A percentile compares a stretch with the other conserved stretches of the same genome.
Conservation (phyloP, 2,329 filamentous ascomycete genomes). For the Kalaharituber pfeilii region DNA sequence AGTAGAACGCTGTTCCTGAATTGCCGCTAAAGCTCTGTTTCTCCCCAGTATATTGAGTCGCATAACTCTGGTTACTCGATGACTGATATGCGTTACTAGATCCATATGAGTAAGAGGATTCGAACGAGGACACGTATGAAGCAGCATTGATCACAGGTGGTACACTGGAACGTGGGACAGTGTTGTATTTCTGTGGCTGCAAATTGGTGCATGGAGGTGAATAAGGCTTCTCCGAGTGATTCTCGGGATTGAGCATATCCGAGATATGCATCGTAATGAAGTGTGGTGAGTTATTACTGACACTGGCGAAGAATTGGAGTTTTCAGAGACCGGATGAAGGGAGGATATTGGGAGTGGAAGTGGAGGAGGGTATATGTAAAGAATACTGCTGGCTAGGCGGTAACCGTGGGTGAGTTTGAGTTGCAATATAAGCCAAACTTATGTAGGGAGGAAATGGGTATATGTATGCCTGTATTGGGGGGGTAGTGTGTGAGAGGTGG, state of each 20-base stretch:
- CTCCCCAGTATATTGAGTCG: too few relatives aligned
- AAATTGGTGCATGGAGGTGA: not conserved
- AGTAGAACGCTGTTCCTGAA: not conserved
- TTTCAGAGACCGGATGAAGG: not conserved
- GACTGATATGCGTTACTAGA: not conserved
- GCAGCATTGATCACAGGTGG: too few relatives aligned
- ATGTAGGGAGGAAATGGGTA: not conserved
- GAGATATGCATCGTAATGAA: not conserved
- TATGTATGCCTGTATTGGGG: not conserved
- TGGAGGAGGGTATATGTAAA: not conserved
- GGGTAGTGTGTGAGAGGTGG: not conserved
- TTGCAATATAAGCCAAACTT: not conserved
- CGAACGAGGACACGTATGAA: not conserved
- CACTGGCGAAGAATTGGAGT: not conserved
- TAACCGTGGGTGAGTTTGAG: not conserved
- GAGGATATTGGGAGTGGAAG: not conserved
- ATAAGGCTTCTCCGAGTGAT: not conserved
- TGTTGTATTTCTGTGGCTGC: not conserved
- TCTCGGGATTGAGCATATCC: slow-evolving; percentile 1
- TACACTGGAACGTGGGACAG: not conserved
- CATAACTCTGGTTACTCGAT: not conserved
- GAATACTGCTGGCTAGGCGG: not conserved
- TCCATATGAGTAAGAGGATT: not conserved
- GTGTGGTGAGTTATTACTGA: not conserved
- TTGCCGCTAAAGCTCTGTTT: too few relatives aligned